A percentile compares a stretch with the other conserved stretches of the same genome.
phyloP scores from a whole-genome alignment of 2,329 filamentous ascomycete genomes.

The Teratosphaeria epicoccoides region DNA sequence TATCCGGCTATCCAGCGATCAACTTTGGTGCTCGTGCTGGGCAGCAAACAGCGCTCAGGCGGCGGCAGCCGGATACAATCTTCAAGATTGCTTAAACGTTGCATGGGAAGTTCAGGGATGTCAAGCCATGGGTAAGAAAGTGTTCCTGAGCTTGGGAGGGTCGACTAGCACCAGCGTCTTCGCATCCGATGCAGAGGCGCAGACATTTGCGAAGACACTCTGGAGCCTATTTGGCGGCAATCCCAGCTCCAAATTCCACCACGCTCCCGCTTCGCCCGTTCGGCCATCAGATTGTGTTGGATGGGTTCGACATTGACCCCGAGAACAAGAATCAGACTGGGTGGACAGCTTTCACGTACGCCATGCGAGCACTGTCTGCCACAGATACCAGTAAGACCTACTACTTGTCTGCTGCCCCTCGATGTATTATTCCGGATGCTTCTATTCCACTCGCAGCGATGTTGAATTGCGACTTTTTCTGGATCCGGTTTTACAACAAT shows the following conservation, averaged over 20 bases:
- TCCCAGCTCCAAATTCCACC: slow-evolving; percentile 8
- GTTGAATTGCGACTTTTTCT: slow-evolving; percentile 28
- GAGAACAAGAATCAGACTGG: slow-evolving; percentile 21
- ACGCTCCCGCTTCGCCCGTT: slow-evolving; percentile 19
- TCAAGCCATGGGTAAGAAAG: slow-evolving; percentile 30
- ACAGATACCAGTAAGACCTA: slow-evolving; percentile 20
- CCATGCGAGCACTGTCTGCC: slow-evolving; percentile 18
- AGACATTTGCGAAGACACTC: slow-evolving; percentile 21
- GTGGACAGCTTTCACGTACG: slow-evolving; percentile 20
- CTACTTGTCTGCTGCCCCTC: slow-evolving; percentile 29
- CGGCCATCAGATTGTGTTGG: slow-evolving; percentile 16
- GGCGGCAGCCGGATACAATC: neutral
- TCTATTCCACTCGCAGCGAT: slow-evolving; percentile 24
- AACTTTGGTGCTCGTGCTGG: slow-evolving; percentile 28
- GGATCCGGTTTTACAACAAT: slow-evolving; percentile 35
- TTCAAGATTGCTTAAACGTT: neutral
- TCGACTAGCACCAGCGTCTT: slow-evolving; percentile 22
- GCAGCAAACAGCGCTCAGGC: slow-evolving; percentile 23
- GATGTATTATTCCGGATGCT: slow-evolving; percentile 28
- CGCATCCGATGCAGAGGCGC: slow-evolving; percentile 18
- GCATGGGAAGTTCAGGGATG: neutral
- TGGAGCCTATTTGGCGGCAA: slow-evolving; percentile 29
- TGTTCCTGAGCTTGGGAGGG: slow-evolving; percentile 31
- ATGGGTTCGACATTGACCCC: slow-evolving; percentile 32
- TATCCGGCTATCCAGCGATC: slow-evolving; percentile 24